A percentile compares a stretch with the other conserved stretches of the same genome.
These are phyloP conservation scores for Gaultheria prostrata DNA, from an alignment of 148 eudicot genomes.

Conservation along the genomic window DNA sequence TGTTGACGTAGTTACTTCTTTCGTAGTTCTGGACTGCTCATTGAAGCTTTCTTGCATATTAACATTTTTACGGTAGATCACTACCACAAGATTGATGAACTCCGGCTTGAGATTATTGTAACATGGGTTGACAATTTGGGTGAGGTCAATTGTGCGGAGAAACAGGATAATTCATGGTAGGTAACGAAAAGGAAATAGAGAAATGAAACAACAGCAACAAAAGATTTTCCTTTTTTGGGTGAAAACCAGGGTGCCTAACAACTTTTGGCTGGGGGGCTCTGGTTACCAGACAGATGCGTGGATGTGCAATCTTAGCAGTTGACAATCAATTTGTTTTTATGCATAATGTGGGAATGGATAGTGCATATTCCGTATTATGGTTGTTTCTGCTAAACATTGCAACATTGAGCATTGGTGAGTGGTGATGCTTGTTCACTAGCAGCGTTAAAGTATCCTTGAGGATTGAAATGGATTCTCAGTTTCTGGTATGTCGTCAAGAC, in stretches of 20 bases:
- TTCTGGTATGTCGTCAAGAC: not conserved
- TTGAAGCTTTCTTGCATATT: not conserved
- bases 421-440: not conserved
- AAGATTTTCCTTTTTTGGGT: not conserved
- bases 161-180: constrained; percentile 10
- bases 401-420: not conserved
- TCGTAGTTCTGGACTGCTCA: not conserved
- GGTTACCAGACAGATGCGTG: not conserved
- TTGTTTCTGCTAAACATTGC: constrained; percentile 4
- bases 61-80: not conserved
- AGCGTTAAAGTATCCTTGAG: not conserved
- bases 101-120: not conserved
- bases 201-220: not conserved
- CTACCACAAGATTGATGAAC: not conserved
- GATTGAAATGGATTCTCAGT: not conserved
- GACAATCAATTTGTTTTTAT: not conserved
- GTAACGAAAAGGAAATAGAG: not conserved
- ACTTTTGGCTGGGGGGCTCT: not conserved
- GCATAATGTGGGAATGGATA: not conserved
- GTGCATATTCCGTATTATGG: not conserved
- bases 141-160: not conserved
- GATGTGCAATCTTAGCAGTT: not conserved
- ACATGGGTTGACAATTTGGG: not conserved
- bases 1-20: not conserved
- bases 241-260: not conserved